phyloP scores from a whole-genome alignment of 2,329 filamentous ascomycete species.

The Fusarium kyushuense region DNA sequence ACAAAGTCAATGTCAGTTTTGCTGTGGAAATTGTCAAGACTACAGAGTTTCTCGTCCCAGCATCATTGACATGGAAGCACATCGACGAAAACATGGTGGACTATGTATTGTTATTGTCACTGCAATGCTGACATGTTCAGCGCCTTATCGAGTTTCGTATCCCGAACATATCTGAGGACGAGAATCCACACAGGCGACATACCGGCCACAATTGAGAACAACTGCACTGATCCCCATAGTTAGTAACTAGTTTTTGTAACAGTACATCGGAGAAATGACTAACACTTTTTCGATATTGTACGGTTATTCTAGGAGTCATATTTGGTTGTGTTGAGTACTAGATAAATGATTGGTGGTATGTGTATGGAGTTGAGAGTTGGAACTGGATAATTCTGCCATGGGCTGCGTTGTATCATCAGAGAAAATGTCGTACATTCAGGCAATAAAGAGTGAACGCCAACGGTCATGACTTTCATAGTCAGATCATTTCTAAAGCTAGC shows the following conservation, averaged over 20 bases:
- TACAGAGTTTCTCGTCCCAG: too few species aligned
- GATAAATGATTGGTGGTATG: neutral
- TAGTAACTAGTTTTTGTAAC: neutral
- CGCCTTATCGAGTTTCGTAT: too few species aligned
- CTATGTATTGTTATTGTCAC: too few species aligned
- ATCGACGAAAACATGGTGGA: too few species aligned
- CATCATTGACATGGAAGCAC: too few species aligned
- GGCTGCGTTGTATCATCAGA: neutral
- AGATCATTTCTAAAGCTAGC: neutral
- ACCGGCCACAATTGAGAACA: neutral
- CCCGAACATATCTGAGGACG: too few species aligned
- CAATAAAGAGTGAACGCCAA: neutral
- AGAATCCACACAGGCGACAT: too few species aligned
- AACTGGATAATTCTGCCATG: too few species aligned
- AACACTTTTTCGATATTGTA: slow-evolving; percentile 15
- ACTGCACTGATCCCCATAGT: neutral
- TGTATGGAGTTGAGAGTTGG: neutral
- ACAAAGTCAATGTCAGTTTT: too few species aligned
- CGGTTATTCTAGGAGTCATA: neutral
- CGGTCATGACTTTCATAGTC: neutral
- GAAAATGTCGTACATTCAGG: neutral
- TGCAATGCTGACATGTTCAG: too few species aligned
- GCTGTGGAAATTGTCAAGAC: too few species aligned
- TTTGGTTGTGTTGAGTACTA: neutral
- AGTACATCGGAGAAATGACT: neutral